phyloP scores from a whole-genome alignment of 441 rosid species.

The Omphalea diandra region DNA sequence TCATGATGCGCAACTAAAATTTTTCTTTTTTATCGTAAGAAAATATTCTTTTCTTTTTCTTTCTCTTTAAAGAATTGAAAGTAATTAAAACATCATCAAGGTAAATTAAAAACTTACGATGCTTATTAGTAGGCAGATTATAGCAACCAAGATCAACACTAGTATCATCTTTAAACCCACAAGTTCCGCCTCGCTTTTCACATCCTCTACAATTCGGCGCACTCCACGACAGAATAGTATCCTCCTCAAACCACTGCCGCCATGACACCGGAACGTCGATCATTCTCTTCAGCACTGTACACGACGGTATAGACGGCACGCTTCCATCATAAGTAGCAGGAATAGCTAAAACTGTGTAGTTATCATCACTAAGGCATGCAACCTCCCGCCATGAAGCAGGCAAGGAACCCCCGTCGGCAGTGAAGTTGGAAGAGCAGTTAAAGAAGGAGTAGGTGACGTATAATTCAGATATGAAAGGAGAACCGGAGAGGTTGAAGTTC shows the following conservation, averaged over 20 bases:
- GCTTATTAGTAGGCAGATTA: neutral
- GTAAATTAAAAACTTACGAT: neutral
- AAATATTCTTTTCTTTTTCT: too few species aligned
- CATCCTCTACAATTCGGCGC: slow-evolving; percentile 35
- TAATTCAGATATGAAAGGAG: slow-evolving; percentile 16
- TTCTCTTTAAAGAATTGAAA: too few species aligned
- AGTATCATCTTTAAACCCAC: slow-evolving; percentile 20
- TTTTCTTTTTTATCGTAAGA: too few species aligned
- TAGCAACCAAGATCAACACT: slow-evolving; percentile 19
- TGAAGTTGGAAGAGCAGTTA: slow-evolving; percentile 24
- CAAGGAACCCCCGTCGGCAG: rapidly evolving
- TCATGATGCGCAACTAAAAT: neutral
- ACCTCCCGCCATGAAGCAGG: neutral
- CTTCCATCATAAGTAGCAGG: neutral
- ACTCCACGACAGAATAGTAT: slow-evolving; percentile 29
- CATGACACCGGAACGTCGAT: slow-evolving; percentile 24
- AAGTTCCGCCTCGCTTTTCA: slow-evolving; percentile 29
- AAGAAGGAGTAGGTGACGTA: slow-evolving; percentile 26
- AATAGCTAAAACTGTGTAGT: slow-evolving; percentile 29
- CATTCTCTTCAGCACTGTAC: slow-evolving; percentile 8
- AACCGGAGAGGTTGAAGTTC: slow-evolving; percentile 23
- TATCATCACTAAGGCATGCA: slow-evolving; percentile 31
- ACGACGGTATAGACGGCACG: neutral
- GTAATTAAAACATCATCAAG: too few species aligned
- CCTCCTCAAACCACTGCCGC: slow-evolving; percentile 13